Conservation (phyloP, 2,329 filamentous ascomycete genomes). For the Cladosporium sphaerospermum region DNA sequence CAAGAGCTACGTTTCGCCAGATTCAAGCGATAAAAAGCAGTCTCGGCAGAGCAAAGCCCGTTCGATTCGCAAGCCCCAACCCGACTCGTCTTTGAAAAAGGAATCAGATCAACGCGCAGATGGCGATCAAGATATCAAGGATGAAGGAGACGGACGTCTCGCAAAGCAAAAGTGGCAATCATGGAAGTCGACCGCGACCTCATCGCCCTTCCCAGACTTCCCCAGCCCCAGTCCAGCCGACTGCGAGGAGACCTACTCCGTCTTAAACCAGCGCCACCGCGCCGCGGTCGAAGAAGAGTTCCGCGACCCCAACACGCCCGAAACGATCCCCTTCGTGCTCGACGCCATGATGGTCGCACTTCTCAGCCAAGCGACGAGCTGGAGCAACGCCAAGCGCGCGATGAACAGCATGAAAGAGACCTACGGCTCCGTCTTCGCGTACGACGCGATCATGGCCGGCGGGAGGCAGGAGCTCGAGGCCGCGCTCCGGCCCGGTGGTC, state of each 20-base stretch:
- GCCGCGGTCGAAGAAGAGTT: not conserved
- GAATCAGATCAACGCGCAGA: not conserved
- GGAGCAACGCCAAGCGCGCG: constrained; percentile 11
- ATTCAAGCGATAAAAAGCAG: too few relatives aligned
- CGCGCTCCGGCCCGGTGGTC: constrained; percentile 2
- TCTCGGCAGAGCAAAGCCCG: too few relatives aligned
- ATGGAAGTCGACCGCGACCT: not conserved
- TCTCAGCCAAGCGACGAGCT: constrained; percentile 9
- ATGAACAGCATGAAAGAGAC: constrained; percentile 5
- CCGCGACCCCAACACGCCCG: not conserved
- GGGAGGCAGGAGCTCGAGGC: constrained; percentile 2
- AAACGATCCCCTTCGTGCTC: constrained; percentile 6
- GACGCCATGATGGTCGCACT: constrained; percentile 9
- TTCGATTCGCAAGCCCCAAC: not conserved
- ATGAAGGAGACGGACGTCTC: not conserved
- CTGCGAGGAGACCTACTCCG: not conserved
- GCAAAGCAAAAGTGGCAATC: not conserved
- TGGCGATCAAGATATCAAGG: not conserved
- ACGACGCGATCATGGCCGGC: not conserved
- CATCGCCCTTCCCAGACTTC: not conserved
- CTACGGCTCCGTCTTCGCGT: constrained; percentile 9
- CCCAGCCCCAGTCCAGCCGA: not conserved
- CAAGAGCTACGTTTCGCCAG: too few relatives aligned
- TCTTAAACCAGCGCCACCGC: not conserved
- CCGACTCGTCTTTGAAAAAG: not conserved